Percentiles rank a stretch among this genome's conserved stretches.
These are phyloP conservation scores for carrot (Daucus carota) DNA, from an alignment of 129 eudicot species.

Conservation along the genomic window DNA sequence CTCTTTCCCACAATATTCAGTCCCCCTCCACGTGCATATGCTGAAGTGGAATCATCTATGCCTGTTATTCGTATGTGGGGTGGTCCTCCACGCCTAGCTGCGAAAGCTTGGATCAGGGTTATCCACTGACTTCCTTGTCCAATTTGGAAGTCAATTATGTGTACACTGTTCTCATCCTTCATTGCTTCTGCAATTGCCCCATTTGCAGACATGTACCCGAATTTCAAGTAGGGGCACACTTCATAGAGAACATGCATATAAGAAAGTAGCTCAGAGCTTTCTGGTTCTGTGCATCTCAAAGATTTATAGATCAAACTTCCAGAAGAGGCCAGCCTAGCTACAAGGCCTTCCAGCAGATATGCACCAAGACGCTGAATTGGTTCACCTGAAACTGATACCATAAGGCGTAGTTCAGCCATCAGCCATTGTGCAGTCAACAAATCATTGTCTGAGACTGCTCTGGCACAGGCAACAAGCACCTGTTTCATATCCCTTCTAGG, in stretches of 20 bases:
- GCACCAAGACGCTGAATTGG: slow-evolving; percentile 78
- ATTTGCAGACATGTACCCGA: slow-evolving; percentile 86
- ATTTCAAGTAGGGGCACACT: slow-evolving; percentile 72
- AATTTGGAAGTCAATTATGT: slow-evolving; percentile 65
- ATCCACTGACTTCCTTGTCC: slow-evolving; percentile 87
- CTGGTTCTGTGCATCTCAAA: slow-evolving; percentile 42
- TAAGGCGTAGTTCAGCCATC: slow-evolving; percentile 52
- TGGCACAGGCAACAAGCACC: slow-evolving; percentile 54
- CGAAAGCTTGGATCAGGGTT: slow-evolving; percentile 69
- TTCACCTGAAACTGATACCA: slow-evolving; percentile 80
- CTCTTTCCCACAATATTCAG: slow-evolving; percentile 51
- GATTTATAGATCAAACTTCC: slow-evolving; percentile 67
- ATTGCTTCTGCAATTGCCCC: slow-evolving; percentile 82
- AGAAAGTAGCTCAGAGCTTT: slow-evolving; percentile 44
- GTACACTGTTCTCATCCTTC: slow-evolving; percentile 61
- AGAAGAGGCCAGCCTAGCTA: slow-evolving; percentile 50
- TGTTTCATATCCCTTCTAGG: slow-evolving; percentile 59
- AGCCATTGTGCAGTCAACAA: slow-evolving; percentile 32
- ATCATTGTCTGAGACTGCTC: slow-evolving; percentile 50
- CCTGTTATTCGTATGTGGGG: slow-evolving; percentile 77
- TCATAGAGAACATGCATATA: slow-evolving; percentile 59
- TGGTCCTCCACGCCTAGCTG: slow-evolving; percentile 69
- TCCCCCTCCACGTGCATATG: slow-evolving; percentile 65
- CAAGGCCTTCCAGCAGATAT: slow-evolving; percentile 78
- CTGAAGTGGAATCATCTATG: slow-evolving; percentile 52